A percentile compares a stretch with the other conserved stretches of the same genome.
These are phyloP conservation scores for Myrica gale DNA, from an alignment of 306 rosid species.

Conservation along the genomic window DNA sequence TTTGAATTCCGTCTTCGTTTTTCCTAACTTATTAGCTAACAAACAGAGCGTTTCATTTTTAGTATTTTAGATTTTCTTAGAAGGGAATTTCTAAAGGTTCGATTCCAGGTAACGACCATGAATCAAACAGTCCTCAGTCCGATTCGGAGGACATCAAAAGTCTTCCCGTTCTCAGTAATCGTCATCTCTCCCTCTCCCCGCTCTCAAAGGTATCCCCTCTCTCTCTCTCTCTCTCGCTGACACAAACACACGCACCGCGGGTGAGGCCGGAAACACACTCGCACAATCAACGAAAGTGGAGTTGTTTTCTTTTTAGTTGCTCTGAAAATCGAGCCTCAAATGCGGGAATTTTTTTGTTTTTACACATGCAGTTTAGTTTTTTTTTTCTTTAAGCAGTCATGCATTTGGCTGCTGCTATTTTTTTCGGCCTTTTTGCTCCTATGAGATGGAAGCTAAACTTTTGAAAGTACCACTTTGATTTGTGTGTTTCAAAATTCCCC, in stretches of 20 bases:
- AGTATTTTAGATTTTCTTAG: neutral
- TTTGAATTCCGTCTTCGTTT: neutral
- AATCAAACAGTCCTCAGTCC: slow-evolving; percentile 30
- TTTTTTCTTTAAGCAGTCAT: too few relatives aligned
- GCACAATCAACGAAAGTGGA: neutral
- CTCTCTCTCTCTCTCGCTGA: neutral
- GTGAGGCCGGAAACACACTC: neutral
- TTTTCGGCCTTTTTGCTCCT: neutral
- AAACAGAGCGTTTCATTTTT: neutral
- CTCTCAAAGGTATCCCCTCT: slow-evolving; percentile 57
- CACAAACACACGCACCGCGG: too few relatives aligned
- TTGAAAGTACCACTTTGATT: neutral
- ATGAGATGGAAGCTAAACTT: neutral
- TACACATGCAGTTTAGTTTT: too few relatives aligned
- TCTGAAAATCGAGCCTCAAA: neutral
- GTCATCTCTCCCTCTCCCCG: slow-evolving; percentile 68
- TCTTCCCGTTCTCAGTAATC: slow-evolving; percentile 60
- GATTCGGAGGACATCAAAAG: slow-evolving; percentile 43
- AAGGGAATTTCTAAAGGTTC: neutral
- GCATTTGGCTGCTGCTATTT: too few relatives aligned
- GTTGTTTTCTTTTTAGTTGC: neutral
- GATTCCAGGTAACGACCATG: slow-evolving; percentile 55
- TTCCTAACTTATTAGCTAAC: neutral
- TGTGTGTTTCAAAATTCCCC: neutral
- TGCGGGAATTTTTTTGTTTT: neutral